Conservation (phyloP, 306 rosid genomes). For the Malus domestica region ASM211411v1 NC_041792.1:27574407-27574906, state of each 20-base stretch:
- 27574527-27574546: constrained; percentile 86
- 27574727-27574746: constrained; percentile 13
- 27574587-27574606: constrained; percentile 59
- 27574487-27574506: constrained; percentile 82
- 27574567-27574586: constrained; percentile 88
- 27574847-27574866: background rate
- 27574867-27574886: too few species aligned
- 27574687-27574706: constrained; percentile 47
- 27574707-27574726: constrained; percentile 67
- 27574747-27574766: background rate
- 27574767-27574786: background rate
- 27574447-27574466: constrained; percentile 82
- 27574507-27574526: constrained; percentile 96
- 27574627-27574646: constrained; percentile 68
- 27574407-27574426: constrained; percentile 69
- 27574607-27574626: constrained; percentile 58
- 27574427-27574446: constrained; percentile 48
- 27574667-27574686: constrained; percentile 59
- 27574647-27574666: constrained; percentile 46
- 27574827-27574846: background rate
- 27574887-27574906: too few species aligned
- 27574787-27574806: background rate
- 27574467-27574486: constrained; percentile 62
- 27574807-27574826: background rate
- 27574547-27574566: constrained; percentile 64